phyloP scores from a whole-genome alignment of 305 asterid genomes.

The Rubia tinctorum region DNA sequence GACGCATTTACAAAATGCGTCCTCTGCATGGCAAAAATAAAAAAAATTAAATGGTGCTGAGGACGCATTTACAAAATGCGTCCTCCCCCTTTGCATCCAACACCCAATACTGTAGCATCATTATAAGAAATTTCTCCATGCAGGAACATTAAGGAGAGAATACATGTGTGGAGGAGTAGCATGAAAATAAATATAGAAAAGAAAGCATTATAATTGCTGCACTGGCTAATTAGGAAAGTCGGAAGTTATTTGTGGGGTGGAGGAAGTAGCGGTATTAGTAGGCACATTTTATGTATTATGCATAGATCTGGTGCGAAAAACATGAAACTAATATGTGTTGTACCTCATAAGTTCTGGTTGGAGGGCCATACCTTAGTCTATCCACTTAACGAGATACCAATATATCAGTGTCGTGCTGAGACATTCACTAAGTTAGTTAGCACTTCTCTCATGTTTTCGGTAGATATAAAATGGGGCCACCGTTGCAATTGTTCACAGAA shows the following conservation, averaged over 20 bases:
- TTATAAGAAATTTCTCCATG: too few species aligned
- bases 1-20: too few species aligned
- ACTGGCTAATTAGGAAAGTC: background rate
- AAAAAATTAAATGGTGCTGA: too few species aligned
- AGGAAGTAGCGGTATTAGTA: background rate
- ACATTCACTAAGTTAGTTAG: conserved; percentile 27
- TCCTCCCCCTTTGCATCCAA: too few species aligned
- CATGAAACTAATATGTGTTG: background rate
- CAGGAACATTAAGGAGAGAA: too few species aligned
- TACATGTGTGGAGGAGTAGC: background rate
- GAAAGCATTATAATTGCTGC: background rate
- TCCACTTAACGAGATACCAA: background rate
- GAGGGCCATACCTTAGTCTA: background rate
- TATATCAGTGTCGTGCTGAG: too few species aligned
- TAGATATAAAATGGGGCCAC: conserved; percentile 86
- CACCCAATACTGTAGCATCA: too few species aligned
- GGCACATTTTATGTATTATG: background rate
- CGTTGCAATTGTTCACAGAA: conserved; percentile 56
- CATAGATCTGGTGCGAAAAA: background rate
- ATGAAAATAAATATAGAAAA: too few species aligned
- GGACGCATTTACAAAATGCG: too few species aligned
- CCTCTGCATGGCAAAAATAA: too few species aligned
- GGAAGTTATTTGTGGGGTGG: background rate
- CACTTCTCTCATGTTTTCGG: conserved; percentile 28
- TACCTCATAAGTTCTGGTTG: background rate